Base-by-base conservation (phyloP, 345 rosid genomes). In the Noccaea bulbosa region DNA sequence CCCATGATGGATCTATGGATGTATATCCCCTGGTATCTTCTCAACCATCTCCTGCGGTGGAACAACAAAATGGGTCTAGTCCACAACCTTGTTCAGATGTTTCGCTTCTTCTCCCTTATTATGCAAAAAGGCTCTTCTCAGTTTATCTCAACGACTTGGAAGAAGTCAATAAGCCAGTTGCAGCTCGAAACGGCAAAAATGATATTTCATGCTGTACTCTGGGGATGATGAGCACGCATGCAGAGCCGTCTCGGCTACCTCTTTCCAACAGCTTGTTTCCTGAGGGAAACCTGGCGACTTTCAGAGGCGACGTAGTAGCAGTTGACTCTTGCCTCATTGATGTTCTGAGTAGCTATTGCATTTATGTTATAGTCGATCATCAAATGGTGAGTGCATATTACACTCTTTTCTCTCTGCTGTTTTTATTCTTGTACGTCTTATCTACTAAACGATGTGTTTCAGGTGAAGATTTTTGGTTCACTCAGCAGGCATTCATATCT, bases 401-500 rank as follows among this genome's bases (percentile, higher is more conserved):
- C 56, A 15, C 33, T 48, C 11, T 50, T 64, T 70, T 66, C 52
- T 54, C 34, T 57, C 64, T 33, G 38, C 39, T 68, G 2, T 67
- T 11, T 48, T 53, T 68, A 52, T n/a, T 50, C 24, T 38, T 67
- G 53, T 35, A 15, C 16, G 44, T 52, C 52, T 64, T 33, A 70
- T 67, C 62, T 78, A 41, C 60, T 60, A 54, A n/a, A 57, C 12
- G 8, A 65, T 54, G 69, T 66, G 37, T 68, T 71, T 41, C 81
- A 90, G 98, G 92, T 90, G 61, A 82, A 62, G 67, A 80, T 90
- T 40, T 79, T 74, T 70, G 89, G 96, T 77, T 78, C 79, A 30
- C 64, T 83, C 10, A 78, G 82, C 30, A 85, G 85, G 77, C 74
- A 74, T 54, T 75, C 78, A 37, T 83, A 74, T 77, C 90, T 88